Base-by-base conservation (phyloP, 202 grass and related monocot species). In the Musa balbisiana region DNA sequence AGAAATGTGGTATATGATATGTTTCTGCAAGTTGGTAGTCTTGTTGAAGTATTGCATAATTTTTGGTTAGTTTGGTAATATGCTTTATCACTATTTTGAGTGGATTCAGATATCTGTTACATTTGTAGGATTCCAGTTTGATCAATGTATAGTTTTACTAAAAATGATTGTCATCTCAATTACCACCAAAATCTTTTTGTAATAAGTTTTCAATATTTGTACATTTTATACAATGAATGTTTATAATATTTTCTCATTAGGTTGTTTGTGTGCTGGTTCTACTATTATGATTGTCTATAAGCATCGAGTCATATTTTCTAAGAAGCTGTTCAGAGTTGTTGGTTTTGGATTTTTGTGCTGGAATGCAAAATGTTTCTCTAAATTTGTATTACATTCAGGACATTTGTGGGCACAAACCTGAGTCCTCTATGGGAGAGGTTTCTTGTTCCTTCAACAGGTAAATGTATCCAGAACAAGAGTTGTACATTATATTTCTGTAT, bases 361-460 rank as follows among this genome's bases (percentile, higher is more conserved):
- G 20, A 70, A 20, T 51, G 15, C 17, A n/a, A n/a, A 70, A 11
- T 65, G 8, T 10, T 70, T 51, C 11, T n/a, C 43, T 51, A 70
- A 70, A 51, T 20, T 51, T 70, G 21, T 13, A 20, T 51, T 16
- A 70, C 17, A 51, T 73, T 64, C 86, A 97, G 93, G 81, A 91
- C 90, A 87, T 97, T 93, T 86, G 84, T 93, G 69, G 93, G 90
- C 84, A 93, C 93, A 84, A 97, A 97, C 79, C 82, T 97, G 60
- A 97, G 87, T 91, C 90, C 90, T 65, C 69, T 65, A 43, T 97
- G 93, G 90, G 81, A 91, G 69, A 91, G 85, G 0, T 93, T 93
- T 93, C 83, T 93, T 62, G 69, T 91, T 70, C 70, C 84, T 16
- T 91, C 83, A 52, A 52, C 89, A 84, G 93, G 93, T 97, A 91